phyloP scores from a whole-genome alignment of 495 filamentous ascomycete species.

The Penicillium coffeae region DNA sequence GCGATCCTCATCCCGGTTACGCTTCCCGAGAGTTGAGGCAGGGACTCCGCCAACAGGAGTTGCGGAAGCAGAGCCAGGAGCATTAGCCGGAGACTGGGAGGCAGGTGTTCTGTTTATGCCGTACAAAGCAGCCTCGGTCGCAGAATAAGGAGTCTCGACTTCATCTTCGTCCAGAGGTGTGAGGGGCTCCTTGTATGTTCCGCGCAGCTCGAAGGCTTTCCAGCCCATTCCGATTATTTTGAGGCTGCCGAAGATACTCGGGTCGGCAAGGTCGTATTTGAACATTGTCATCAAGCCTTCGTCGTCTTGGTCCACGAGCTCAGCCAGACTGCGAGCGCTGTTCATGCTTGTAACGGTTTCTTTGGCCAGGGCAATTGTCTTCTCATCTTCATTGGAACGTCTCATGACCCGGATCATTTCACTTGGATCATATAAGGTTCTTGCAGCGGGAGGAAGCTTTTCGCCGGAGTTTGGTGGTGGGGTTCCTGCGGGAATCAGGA shows the following conservation, averaged over 20 bases:
- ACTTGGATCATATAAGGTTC: background rate
- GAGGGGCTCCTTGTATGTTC: conserved; percentile 29
- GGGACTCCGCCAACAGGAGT: too few relatives aligned
- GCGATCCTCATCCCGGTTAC: conserved; percentile 15
- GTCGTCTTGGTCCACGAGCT: conserved; percentile 40
- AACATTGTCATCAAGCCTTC: conserved; percentile 29
- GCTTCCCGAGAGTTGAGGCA: conserved; percentile 27
- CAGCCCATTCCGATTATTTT: conserved; percentile 39
- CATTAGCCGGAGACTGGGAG: background rate
- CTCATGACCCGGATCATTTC: conserved; percentile 1
- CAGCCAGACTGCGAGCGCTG: conserved; percentile 24
- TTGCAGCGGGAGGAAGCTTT: background rate
- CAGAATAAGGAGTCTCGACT: conserved; percentile 11
- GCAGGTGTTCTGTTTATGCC: background rate
- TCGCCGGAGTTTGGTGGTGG: conserved; percentile 7
- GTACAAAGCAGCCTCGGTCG: too few relatives aligned
- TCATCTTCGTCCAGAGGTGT: conserved; percentile 2
- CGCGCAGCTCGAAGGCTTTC: conserved; percentile 36
- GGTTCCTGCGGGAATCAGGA: conserved; percentile 36
- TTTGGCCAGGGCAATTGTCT: background rate
- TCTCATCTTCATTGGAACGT: background rate
- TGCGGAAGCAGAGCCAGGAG: background rate
- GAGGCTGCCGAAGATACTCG: conserved; percentile 30
- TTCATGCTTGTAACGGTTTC: conserved; percentile 9
- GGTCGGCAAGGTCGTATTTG: conserved; percentile 30